These are phyloP conservation scores for Meira miltonrushii DNA, from an alignment of 1,284 basidiomycete genomes.

Conservation along the genomic window DNA sequence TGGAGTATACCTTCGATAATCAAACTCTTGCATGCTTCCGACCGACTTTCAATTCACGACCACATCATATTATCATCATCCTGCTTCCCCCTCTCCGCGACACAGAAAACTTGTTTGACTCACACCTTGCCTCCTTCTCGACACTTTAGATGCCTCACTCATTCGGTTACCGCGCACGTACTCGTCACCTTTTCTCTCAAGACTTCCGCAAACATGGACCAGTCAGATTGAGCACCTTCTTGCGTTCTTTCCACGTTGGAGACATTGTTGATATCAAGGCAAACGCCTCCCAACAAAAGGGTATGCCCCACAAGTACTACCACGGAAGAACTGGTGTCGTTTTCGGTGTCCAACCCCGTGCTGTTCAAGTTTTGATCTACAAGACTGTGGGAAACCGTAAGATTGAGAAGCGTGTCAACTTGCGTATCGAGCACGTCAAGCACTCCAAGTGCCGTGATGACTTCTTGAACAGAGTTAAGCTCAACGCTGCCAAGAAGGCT, in stretches of 20 bases:
- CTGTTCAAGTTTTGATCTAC: constrained; percentile 95
- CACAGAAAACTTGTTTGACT: too few relatives aligned
- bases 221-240: constrained; percentile 85
- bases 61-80: too few relatives aligned
- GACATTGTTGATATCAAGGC: constrained; percentile 99
- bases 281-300: constrained; percentile 97
- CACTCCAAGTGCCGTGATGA: constrained; percentile 99
- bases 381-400: constrained; percentile 99
- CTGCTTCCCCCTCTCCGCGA: too few relatives aligned
- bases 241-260: constrained; percentile 86
- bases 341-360: constrained; percentile 92
- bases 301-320: constrained; percentile 88
- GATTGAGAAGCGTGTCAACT: constrained; percentile 99
- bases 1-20: too few relatives aligned
- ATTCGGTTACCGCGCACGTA: constrained; percentile 98
- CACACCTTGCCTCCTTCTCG: neutral
- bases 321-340: constrained; percentile 88
- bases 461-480: constrained; percentile 88
- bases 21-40: too few relatives aligned
- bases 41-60: too few relatives aligned
- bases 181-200: constrained; percentile 86
- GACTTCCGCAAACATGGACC: constrained; percentile 73
- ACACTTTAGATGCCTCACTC: constrained; percentile 83
- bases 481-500: constrained; percentile 77
- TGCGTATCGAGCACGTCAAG: constrained; percentile 93